Evolutionary conservation across 169 alveolate genomes (phyloP), one percentile per base, ranked within the genome.

Genomic region (Toxoplasma gondii): DNA sequence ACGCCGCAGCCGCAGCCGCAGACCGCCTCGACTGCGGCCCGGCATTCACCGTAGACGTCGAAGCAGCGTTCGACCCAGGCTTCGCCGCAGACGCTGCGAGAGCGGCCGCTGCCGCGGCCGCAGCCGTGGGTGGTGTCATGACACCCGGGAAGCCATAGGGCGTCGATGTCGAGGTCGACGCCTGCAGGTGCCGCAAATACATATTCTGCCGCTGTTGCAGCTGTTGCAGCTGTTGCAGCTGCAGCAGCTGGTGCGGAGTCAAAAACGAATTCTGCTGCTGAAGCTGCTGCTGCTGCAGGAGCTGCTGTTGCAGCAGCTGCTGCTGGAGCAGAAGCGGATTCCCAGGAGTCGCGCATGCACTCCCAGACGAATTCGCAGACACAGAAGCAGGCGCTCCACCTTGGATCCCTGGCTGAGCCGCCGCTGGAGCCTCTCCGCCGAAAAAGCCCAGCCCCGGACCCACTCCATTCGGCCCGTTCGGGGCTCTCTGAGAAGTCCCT

Each of bases 161-260:
- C 36, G 82, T 69, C 74, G 74, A 64, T 4, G 74, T 16, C 74
- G 74, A 31, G 34, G 74, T 19, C 44, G 86, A 49, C 90, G 38
- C 69, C 90, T 82, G 90, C 17, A 82, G 64, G 38, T 82, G 90
- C 27, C 90, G 90, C 17, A 82, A 31, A 36, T 82, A 82, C 43
- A 34, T 31, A 27, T 74, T 31, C 19, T 74, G 84, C 43, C 84
- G 84, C 27, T 74, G 82, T 24, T 16, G n/a, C n/a, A n/a, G n/a
- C 86, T 78, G 86, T 10, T 81, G 90, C 69, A 39, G 90, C 90
- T 82, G 90, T n/a, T 43, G 90, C 27, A 43, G 90, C 41, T 82
- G 90, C 27, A 82, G 67, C 5, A 82, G 67, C 90, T 82, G 90
- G 34, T 81, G 88, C 54, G n/a, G 90, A 41, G 2, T 29, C 34